A percentile compares a stretch with the other conserved stretches of the same genome.
Conservation (phyloP, 1,284 basidiomycete genomes). For the Sporisorium iseilematis-ciliati region DNA sequence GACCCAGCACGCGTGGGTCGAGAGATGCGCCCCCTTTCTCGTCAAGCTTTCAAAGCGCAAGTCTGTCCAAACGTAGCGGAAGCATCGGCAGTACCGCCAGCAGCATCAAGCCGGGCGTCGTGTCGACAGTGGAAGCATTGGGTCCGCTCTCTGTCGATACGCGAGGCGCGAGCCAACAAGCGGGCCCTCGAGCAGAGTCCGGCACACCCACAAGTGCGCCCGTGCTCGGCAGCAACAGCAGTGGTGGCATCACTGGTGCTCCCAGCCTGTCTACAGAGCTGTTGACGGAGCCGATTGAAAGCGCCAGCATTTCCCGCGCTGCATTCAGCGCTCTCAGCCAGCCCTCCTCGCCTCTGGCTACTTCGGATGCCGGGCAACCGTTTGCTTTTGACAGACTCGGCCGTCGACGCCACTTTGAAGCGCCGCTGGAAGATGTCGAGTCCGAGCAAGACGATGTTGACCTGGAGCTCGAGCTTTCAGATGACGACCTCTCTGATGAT, state of each 20-base stretch:
- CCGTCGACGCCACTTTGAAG: slow-evolving; percentile 31
- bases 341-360: slow-evolving; percentile 41
- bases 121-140: background rate
- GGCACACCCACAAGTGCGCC: slow-evolving; percentile 51
- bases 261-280: slow-evolving; percentile 38
- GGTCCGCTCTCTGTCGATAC: slow-evolving; percentile 40
- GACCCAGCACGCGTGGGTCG: slow-evolving; percentile 44
- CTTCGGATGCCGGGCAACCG: slow-evolving; percentile 8
- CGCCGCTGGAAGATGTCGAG: slow-evolving; percentile 41
- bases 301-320: slow-evolving; percentile 19
- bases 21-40: slow-evolving; percentile 25
- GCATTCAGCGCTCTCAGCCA: slow-evolving; percentile 43
- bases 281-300: slow-evolving; percentile 23
- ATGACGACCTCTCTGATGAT: slow-evolving; percentile 57
- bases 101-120: slow-evolving; percentile 8
- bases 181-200: slow-evolving; percentile 27
- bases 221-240: slow-evolving; percentile 30
- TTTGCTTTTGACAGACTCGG: slow-evolving; percentile 38
- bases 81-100: slow-evolving; percentile 33
- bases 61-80: slow-evolving; percentile 17
- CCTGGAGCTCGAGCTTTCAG: slow-evolving; percentile 55
- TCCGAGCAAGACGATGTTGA: slow-evolving; percentile 54
- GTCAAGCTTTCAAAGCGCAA: slow-evolving; percentile 5
- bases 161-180: slow-evolving; percentile 28
- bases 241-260: slow-evolving; percentile 14